Conservation (phyloP, 306 rosid genomes). For the Cucurbita pepo region DNA sequence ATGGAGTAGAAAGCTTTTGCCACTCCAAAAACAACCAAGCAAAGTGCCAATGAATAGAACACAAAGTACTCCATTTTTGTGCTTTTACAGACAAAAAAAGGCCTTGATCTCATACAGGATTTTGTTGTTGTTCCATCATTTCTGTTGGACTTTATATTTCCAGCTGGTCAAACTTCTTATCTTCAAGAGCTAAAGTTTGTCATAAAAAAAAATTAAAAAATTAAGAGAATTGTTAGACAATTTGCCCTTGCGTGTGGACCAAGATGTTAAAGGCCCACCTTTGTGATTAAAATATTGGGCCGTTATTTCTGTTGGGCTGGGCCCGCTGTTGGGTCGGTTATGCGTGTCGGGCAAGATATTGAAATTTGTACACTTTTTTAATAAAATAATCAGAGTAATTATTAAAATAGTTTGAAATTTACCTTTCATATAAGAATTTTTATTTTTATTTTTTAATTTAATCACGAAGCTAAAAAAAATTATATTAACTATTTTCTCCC, state of each 20-base stretch:
- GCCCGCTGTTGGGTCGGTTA: not conserved
- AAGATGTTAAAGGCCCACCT: not conserved
- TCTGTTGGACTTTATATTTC: not conserved
- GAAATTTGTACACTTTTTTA: not conserved
- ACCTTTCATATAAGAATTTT: no score
- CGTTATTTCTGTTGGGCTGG: not conserved
- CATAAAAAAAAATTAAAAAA: not conserved
- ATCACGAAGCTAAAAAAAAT: no score
- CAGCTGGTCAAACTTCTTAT: not conserved
- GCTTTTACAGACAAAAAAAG: not conserved
- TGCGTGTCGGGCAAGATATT: not conserved
- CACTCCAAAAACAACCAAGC: conserved; percentile 18
- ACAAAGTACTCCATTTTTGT: conserved; percentile 10
- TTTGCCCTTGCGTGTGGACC: not conserved
- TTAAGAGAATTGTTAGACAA: not conserved
- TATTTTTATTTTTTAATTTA: no score
- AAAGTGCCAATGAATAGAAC: conserved; percentile 5
- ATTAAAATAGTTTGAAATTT: no score
- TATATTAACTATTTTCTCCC: no score
- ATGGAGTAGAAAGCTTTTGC: conserved; percentile 16
- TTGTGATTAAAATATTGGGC: not conserved
- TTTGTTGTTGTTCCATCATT: not conserved
- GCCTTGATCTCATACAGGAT: not conserved
- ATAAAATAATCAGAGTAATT: no score
- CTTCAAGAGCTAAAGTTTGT: not conserved